Percentiles rank a stretch among this genome's conserved stretches.
Conservation (phyloP, 352 stramenopile species). For the Globisporangium polare region DNA sequence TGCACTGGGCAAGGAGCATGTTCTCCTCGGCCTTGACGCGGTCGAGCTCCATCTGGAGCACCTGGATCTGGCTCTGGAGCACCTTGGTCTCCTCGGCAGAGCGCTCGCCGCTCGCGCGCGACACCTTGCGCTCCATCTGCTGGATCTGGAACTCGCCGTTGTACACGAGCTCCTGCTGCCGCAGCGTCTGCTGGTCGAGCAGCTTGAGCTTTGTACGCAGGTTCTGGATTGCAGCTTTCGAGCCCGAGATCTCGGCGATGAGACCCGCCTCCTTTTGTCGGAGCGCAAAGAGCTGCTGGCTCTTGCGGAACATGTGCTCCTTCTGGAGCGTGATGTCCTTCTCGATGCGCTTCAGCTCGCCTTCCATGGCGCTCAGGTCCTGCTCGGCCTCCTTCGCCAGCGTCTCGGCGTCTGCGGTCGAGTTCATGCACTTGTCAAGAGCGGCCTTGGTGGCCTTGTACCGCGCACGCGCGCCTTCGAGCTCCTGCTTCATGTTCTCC, state of each 20-base stretch:
- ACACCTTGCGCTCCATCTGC: constrained; percentile 94
- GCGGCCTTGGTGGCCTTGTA: constrained; percentile 83
- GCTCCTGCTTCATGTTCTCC: constrained; percentile 75
- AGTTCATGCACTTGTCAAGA: constrained; percentile 68
- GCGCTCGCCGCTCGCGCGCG: constrained; percentile 89
- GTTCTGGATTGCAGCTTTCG: constrained; percentile 85
- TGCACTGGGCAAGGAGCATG: constrained; percentile 89
- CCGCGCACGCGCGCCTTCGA: constrained; percentile 54
- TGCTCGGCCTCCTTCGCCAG: constrained; percentile 86
- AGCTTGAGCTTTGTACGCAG: constrained; percentile 87
- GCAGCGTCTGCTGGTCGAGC: constrained; percentile 86
- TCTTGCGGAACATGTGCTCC: constrained; percentile 91
- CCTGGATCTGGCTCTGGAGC: constrained; percentile 89
- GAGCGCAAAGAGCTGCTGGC: constrained; percentile 84
- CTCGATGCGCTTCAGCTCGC: constrained; percentile 55
- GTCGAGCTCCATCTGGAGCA: constrained; percentile 88
- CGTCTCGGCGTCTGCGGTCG: constrained; percentile 75
- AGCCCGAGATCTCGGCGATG: constrained; percentile 91
- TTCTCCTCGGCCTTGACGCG: constrained; percentile 82
- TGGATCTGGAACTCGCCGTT: constrained; percentile 97
- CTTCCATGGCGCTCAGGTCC: constrained; percentile 60
- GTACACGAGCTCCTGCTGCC: constrained; percentile 94
- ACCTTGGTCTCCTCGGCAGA: constrained; percentile 93
- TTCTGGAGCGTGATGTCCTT: constrained; percentile 87
- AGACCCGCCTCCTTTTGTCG: constrained; percentile 86